Conservation (phyloP, 257 asterid genomes). For the Nicotiana knightiana region DNA sequence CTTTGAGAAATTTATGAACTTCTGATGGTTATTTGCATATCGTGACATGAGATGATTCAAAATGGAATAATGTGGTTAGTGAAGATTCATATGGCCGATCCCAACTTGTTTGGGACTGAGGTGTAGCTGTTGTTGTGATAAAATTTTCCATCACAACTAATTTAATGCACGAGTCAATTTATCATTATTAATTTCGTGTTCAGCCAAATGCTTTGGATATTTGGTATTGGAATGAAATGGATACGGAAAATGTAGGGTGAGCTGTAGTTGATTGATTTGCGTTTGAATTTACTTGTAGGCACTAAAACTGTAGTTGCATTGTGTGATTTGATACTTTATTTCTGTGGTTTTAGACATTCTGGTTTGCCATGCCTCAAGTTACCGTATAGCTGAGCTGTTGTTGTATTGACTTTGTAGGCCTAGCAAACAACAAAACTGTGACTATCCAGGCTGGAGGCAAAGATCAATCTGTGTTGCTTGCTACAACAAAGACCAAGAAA, state of each 20-base stretch:
- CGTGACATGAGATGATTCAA: too few relatives aligned
- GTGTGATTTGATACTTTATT: not conserved
- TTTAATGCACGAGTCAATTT: not conserved
- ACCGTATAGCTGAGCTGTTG: not conserved
- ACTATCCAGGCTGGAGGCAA: conserved; percentile 70
- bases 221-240: not conserved
- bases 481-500: conserved; percentile 83
- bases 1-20: too few relatives aligned
- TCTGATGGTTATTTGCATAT: too few relatives aligned
- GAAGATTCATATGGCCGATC: too few relatives aligned
- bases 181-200: not conserved
- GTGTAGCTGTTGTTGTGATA: too few relatives aligned
- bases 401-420: conserved; percentile 30
- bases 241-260: not conserved
- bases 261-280: not conserved
- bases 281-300: not conserved
- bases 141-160: not conserved
- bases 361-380: not conserved
- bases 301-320: not conserved
- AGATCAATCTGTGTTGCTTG: conserved; percentile 74
- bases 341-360: not conserved
- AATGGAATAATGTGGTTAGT: too few relatives aligned
- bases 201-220: not conserved
- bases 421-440: conserved; percentile 93
- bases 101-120: too few relatives aligned